Conservation (phyloP, 176 grass and related monocot genomes). For the Microstegium vimineum region DNA sequence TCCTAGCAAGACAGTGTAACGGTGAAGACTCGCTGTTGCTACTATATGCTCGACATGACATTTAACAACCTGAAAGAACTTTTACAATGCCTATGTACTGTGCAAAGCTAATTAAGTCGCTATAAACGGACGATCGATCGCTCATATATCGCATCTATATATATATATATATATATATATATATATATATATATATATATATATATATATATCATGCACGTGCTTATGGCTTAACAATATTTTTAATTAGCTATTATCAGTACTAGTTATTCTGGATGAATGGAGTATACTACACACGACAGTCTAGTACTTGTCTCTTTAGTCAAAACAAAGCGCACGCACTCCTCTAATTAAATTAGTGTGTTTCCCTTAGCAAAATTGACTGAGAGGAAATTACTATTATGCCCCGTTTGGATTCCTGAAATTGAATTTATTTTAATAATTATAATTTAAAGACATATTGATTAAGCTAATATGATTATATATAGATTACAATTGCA, state of each 20-base stretch:
- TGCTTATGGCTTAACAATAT: no score
- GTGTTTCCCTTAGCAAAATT: not conserved
- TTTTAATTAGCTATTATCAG: no score
- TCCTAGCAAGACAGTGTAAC: slow-evolving; percentile 42
- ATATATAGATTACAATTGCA: no score
- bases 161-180: no score
- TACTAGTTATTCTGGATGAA: not conserved
- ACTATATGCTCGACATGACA: slow-evolving; percentile 40
- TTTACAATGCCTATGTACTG: not conserved
- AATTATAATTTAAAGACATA: no score
- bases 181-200: no score
- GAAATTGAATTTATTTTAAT: no score
- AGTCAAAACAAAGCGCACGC: not conserved
- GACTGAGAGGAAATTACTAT: no score
- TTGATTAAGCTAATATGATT: no score
- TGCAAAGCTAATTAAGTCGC: not conserved
- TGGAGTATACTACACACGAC: not conserved
- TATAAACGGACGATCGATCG: not conserved
- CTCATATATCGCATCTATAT: not conserved
- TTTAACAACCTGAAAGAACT: slow-evolving; percentile 46
- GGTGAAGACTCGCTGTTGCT: slow-evolving; percentile 46
- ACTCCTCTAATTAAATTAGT: not conserved
- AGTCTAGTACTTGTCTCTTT: not conserved
- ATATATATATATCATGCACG: not conserved
- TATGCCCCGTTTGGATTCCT: no score